Conservation (phyloP, 140 eudicot genomes). For the Cichorium intybus region DNA sequence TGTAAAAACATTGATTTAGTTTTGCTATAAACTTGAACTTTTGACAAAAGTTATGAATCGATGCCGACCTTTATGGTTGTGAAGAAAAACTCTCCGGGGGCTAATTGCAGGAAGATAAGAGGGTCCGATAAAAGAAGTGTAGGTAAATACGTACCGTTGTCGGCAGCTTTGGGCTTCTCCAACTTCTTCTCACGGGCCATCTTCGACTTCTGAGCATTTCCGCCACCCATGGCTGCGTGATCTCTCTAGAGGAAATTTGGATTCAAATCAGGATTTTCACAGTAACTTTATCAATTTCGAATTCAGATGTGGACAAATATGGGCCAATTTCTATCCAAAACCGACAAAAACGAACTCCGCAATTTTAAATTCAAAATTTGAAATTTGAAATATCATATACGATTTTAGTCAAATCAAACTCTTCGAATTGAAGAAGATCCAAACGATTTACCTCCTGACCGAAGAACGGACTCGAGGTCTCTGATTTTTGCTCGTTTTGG, state of each 20-base stretch:
- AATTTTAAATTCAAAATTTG: neutral
- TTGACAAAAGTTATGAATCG: neutral
- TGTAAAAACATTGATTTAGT: conserved; percentile 20
- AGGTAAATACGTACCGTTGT: too few species aligned
- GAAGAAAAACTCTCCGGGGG: conserved; percentile 98
- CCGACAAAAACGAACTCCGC: neutral
- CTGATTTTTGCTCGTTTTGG: too few species aligned
- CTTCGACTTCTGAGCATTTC: too few species aligned
- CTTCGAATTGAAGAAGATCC: neutral
- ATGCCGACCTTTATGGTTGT: conserved; percentile 76
- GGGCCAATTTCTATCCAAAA: neutral
- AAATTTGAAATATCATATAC: neutral
- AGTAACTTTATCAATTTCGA: neutral
- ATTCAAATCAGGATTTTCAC: neutral
- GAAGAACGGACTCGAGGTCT: conserved; percentile 57
- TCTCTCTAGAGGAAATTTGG: neutral
- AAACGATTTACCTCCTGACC: conserved; percentile 43
- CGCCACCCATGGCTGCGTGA: too few species aligned
- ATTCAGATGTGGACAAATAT: neutral
- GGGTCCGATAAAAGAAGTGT: too few species aligned
- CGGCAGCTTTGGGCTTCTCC: too few species aligned
- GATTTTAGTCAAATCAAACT: neutral
- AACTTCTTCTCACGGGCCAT: too few species aligned
- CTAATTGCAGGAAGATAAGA: conserved; percentile 90
- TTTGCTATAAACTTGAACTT: neutral